Conservation (phyloP, 148 eudicot genomes). For the Silene latifolia region DNA sequence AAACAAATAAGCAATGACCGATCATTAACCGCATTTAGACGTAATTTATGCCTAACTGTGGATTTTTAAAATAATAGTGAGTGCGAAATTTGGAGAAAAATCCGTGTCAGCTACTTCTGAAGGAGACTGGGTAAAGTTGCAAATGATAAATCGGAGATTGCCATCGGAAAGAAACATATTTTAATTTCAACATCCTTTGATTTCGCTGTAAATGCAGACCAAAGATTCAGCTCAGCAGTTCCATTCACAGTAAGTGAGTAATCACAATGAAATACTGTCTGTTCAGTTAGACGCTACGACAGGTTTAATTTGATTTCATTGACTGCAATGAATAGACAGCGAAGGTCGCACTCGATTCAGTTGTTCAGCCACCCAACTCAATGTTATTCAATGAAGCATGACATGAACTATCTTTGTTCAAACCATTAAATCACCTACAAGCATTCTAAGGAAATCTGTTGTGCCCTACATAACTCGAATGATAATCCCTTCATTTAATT, state of each 20-base stretch:
- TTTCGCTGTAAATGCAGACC: background rate
- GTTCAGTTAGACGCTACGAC: background rate
- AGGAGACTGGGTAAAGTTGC: too few species aligned
- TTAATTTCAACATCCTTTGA: background rate
- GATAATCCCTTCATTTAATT: slow-evolving; percentile 1
- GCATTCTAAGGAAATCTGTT: slow-evolving; percentile 1
- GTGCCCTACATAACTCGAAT: background rate
- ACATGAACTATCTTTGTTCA: slow-evolving; percentile 12
- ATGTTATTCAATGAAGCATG: slow-evolving; percentile 22
- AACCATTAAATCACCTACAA: slow-evolving; percentile 12
- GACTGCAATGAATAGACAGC: slow-evolving; percentile 30
- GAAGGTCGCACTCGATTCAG: slow-evolving; percentile 30
- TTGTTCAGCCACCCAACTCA: slow-evolving; percentile 29
- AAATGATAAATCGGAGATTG: background rate
- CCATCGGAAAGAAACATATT: background rate
- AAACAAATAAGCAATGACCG: background rate
- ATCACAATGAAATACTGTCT: too few species aligned
- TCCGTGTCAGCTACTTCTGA: too few species aligned
- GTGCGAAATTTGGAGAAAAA: too few species aligned
- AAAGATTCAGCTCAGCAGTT: slow-evolving; percentile 2
- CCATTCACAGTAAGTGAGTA: too few species aligned
- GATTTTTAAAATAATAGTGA: too few species aligned
- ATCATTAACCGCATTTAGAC: background rate
- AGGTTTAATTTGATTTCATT: slow-evolving; percentile 18
- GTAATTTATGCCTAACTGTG: too few species aligned